phyloP scores from a whole-genome alignment of 768 basidiomycete species.

The Scleroderma bovista region DNA sequence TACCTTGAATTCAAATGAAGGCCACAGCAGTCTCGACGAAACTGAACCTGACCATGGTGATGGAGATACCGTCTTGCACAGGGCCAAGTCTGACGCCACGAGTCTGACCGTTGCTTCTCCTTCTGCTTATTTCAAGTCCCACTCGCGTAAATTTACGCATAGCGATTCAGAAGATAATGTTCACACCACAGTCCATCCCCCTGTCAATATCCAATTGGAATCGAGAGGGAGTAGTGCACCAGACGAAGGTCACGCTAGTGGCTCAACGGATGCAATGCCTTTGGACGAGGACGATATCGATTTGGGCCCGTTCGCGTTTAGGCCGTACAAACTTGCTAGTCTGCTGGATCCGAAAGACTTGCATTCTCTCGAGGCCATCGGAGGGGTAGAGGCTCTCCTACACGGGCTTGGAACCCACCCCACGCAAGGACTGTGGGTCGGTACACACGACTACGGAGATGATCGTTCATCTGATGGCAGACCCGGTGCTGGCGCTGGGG shows the following conservation, averaged over 20 bases:
- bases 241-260: conserved; percentile 15
- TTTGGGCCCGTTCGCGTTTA: conserved; percentile 67
- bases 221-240: conserved; percentile 18
- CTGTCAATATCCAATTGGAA: background rate
- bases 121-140: conserved; percentile 23
- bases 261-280: conserved; percentile 18
- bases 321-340: conserved; percentile 71
- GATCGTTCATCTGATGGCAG: conserved; percentile 6
- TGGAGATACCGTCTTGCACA: conserved; percentile 27
- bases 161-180: conserved; percentile 5
- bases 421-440: conserved; percentile 38
- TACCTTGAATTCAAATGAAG: conserved; percentile 46
- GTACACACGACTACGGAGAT: background rate
- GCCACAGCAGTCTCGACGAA: conserved; percentile 33
- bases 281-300: conserved; percentile 42
- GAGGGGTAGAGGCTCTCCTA: conserved; percentile 65
- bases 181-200: background rate
- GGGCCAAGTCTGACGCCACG: conserved; percentile 30
- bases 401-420: conserved; percentile 67
- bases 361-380: conserved; percentile 57
- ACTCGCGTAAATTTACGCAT: conserved; percentile 1
- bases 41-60: conserved; percentile 45
- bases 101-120: conserved; percentile 33
- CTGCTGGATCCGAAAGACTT: conserved; percentile 88
- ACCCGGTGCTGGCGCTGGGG: conserved; percentile 26